Evolutionary conservation across 371 early-diverging fungal species (phyloP), one percentile per base, ranked within the genome.

Genomic region (Mortierella sp.): DNA sequence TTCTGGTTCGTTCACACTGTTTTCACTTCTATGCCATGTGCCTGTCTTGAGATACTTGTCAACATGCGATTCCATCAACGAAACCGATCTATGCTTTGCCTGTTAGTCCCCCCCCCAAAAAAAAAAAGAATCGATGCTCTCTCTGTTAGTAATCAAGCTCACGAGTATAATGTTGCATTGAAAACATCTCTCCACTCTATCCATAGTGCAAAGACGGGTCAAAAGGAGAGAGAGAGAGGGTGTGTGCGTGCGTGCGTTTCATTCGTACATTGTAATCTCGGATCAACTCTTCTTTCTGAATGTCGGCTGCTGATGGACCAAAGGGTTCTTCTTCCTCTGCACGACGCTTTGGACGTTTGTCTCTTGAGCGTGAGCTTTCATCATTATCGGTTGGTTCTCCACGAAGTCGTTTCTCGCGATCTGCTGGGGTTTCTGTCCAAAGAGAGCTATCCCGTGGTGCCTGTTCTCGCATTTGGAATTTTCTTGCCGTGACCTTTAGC

Each of bases 361-460:
- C 66, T 57, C 28, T 45, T 47, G 46, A n/a, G 26, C 57, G 14
- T 26, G 57, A 57, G 57, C 57, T n/a, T 28, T 57, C 57, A 37
- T 62, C 62, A 6, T 59, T 57, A 43, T 64, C 66, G 0, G 55
- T 60, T 7, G 64, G 69, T 19, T 62, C 67, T 16, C 69, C 77
- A 46, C 64, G 25, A 26, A 81, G 44, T 53, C 81, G 52, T 25
- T 81, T 64, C 62, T 85, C 81, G 30, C 80, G 83, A 26, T 91
- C 88, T 7, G 87, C 86, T 0, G 91, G 91, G 7, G 90, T 88
- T 48, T 88, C 88, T 7, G 88, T 89, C 91, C 91, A 91, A 11
- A 80, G 71, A 16, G 82, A 83, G 14, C 81, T 83, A 58, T 91
- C 89, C 47, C 70, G 70, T 7, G 69, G 62, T 28, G 58, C 58